Evolutionary conservation across 257 asterid genomes (phyloP), one percentile per base, ranked within the genome.

Genomic region (Lycium ferocissimum): DNA sequence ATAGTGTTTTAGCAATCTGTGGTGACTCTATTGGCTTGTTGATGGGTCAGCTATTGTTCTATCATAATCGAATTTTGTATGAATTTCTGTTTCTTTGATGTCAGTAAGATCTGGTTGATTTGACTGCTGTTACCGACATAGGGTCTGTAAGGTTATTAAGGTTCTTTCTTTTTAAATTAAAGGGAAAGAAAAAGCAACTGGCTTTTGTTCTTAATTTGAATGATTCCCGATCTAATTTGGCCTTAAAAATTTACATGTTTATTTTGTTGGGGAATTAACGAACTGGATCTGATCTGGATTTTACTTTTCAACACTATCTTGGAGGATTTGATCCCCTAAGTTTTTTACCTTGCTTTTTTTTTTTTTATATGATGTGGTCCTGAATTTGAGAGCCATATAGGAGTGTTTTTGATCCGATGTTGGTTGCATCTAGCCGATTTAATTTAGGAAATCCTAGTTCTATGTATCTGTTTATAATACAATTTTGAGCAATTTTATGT

Each of bases 91-190:
- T 47, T 75, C n/a, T 45, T 13, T 75, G 20, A 18, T 43, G 37
- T 66, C 45, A 33, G 33, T 12, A 73, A 73, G 59, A 45, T 73
- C 62, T 75, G 62, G 45, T 75, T 75, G 81, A 49, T 22, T 75
- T 75, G 3, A 17, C 3, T 49, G 20, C 33, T 26, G 33, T 26
- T 26, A 26, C 33, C 33, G 33, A 26, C 33, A 26, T 26, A 26
- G 33, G 33, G 33, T 26, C 33, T 26, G 1, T 26, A 0, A 26
- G 33, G 1, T 26, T 26, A 26, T 26, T 26, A 26, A 26, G 33
- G 33, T 26, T 26, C 33, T 26, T 26, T 26, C 33, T 26, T 26
- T 26, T 26, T 26, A 26, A 26, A 26, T 26, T 26, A 26, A 26
- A 26, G 1, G 33, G 33, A 26, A 26, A 26, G 33, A 26, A 26